Base-by-base conservation (phyloP, 768 basidiomycete species). In the Daedaleopsis nitida region DNA sequence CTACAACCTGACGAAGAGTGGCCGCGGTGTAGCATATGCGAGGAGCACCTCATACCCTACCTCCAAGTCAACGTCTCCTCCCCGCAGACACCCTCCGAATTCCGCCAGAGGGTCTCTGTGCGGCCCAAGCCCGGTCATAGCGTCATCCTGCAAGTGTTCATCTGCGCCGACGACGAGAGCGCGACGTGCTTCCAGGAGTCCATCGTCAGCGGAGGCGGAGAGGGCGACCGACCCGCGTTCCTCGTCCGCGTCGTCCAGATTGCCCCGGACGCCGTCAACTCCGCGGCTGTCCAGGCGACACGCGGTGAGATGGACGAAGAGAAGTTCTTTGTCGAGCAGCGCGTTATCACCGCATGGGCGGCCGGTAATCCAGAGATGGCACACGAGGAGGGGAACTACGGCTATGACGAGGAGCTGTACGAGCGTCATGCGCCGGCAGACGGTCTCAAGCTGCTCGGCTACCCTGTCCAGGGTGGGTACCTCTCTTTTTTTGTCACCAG, bases 21-120 rank as follows among this genome's bases (percentile, higher is more conserved):
- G 61, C 61, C 61, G 8, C 45, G 52, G 14, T 62, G 61, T 56
- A 48, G 47, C 37, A 34, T 19, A 1, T 62, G 61, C 52, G 35
- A 37, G 16, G 19, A 44, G 44, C 11, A 19, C 27, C 61, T 58
- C 27, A 16, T 62, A 27, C 61, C 61, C 1, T 62, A 62, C 61
- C 13, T 62, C 37, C 61, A 62, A 32, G 34, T 62, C 61, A 58
- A 57, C 52, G 35, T 54, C 38, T 34, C 61, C n/a, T 54, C 56
- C 16, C 23, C 44, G 10, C 23, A 23, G 17, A 62, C 61, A 14
- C 61, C 61, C 38, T 35, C 21, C 13, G 56, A 34, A n/a, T 62
- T 62, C 52, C 56, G 61, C 23, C 35, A 34, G 24, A 49, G 19
- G 38, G 37, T 62, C 51, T 16, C 45, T 16, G 44, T 55, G 1